phyloP scores from a whole-genome alignment of 2,329 filamentous ascomycete species.

The Neopestalotiopsis sp. region DNA sequence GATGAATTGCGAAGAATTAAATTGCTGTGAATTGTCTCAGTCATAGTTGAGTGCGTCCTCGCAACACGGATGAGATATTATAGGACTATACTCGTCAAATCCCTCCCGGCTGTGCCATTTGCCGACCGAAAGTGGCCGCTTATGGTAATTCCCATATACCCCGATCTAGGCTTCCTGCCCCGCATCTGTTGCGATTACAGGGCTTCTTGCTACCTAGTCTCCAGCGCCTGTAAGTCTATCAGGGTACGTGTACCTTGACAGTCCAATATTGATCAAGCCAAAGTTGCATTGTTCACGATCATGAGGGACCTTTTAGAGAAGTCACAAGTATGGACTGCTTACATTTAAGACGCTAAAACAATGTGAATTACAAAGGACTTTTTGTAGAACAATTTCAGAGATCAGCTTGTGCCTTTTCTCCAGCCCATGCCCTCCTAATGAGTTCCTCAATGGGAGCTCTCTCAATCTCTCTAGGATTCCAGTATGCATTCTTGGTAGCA shows the following conservation, averaged over 20 bases:
- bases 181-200: too few species aligned
- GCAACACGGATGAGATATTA: not conserved
- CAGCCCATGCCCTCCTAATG: conserved; percentile 64
- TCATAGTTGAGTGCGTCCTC: not conserved
- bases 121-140: not conserved
- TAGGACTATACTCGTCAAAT: not conserved
- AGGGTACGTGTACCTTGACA: too few species aligned
- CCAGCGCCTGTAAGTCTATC: too few species aligned
- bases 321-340: too few species aligned
- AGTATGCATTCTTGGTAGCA: conserved; percentile 62
- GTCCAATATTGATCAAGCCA: too few species aligned
- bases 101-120: not conserved
- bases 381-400: conserved; percentile 20
- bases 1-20: not conserved
- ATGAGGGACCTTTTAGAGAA: too few species aligned
- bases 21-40: not conserved
- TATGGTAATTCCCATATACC: too few species aligned
- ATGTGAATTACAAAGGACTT: not conserved
- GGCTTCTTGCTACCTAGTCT: too few species aligned
- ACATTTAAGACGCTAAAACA: not conserved
- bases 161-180: too few species aligned
- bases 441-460: conserved; percentile 56
- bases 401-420: conserved; percentile 52
- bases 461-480: conserved; percentile 62
- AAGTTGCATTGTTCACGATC: too few species aligned